Percentiles rank a stretch among this genome's conserved stretches.
Evolutionary conservation across 176 grass and related monocot genomes (phyloP).

Genomic region (Musa itinerans): DNA sequence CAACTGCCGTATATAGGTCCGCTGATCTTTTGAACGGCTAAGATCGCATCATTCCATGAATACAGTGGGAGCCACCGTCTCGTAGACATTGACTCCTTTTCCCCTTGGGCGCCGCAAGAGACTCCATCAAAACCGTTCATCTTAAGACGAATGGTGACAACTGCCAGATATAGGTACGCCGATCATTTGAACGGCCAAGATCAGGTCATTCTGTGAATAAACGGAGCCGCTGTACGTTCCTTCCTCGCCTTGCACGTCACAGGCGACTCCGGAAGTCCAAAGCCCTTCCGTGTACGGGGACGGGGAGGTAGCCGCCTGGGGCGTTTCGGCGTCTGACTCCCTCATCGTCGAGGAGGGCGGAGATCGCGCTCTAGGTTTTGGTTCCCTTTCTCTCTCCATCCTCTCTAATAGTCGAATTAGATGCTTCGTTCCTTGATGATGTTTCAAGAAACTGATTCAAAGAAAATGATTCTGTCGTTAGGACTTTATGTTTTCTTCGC

Average conservation of each 20-base stretch:
- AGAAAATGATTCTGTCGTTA: not conserved
- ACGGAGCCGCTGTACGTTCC: not conserved
- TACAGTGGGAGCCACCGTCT: not conserved
- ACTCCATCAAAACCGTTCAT: not conserved
- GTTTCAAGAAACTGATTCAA: not conserved
- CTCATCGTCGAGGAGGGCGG: not conserved
- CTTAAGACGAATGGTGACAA: too few species aligned
- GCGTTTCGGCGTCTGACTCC: not conserved
- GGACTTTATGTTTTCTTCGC: too few species aligned
- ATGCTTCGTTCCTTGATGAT: not conserved
- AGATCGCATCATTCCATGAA: not conserved
- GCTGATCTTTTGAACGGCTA: not conserved
- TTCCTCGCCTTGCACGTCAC: not conserved
- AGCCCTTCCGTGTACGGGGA: not conserved
- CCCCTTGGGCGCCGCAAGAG: conserved; percentile 10
- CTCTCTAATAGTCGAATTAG: too few species aligned
- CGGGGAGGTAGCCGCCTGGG: not conserved
- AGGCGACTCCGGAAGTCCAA: conserved; percentile 1
- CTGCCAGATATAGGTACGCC: not conserved
- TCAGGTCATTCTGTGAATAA: not conserved
- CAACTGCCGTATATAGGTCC: too few species aligned
- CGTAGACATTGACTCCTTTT: too few species aligned
- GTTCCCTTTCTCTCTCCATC: not conserved
- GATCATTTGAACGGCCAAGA: not conserved
- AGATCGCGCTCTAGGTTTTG: not conserved